Percentiles rank a stretch among this genome's conserved stretches.
Conservation (phyloP, 306 rosid species). For the Mimosa pudica region DNA sequence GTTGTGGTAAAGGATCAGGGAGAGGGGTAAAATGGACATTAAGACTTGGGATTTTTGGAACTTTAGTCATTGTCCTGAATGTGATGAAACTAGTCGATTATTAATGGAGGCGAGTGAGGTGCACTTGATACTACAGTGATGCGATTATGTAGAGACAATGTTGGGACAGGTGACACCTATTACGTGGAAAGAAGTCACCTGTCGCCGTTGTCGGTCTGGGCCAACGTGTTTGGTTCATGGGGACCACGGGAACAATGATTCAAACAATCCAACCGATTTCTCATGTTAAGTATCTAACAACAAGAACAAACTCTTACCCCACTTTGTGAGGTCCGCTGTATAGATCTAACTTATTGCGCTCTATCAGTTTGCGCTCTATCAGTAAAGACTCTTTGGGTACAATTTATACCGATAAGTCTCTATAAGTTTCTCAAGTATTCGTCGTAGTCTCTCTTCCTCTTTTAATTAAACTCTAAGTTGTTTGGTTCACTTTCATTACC, state of each 20-base stretch:
- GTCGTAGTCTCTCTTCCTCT: too few relatives aligned
- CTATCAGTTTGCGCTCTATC: too few relatives aligned
- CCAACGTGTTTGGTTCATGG: background rate
- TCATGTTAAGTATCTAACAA: background rate
- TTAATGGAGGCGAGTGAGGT: background rate
- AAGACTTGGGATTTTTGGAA: background rate
- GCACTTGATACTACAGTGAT: background rate
- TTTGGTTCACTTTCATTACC: too few relatives aligned
- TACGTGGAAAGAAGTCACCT: background rate
- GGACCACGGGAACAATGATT: conserved; percentile 6
- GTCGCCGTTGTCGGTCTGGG: background rate
- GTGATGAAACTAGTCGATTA: background rate
- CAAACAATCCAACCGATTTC: background rate
- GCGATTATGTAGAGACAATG: background rate
- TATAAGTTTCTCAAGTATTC: too few relatives aligned
- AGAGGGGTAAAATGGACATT: background rate
- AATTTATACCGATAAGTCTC: too few relatives aligned
- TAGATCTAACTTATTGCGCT: too few relatives aligned
- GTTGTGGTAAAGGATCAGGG: background rate
- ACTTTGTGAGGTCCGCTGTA: too few relatives aligned
- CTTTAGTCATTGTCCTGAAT: background rate
- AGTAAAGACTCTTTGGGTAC: too few relatives aligned
- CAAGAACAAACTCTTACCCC: too few relatives aligned
- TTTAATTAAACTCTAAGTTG: too few relatives aligned
- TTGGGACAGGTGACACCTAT: background rate